Evolutionary conservation across 352 stramenopile species (phyloP).

Genomic region (Globisporangium orthogonon): DNA sequence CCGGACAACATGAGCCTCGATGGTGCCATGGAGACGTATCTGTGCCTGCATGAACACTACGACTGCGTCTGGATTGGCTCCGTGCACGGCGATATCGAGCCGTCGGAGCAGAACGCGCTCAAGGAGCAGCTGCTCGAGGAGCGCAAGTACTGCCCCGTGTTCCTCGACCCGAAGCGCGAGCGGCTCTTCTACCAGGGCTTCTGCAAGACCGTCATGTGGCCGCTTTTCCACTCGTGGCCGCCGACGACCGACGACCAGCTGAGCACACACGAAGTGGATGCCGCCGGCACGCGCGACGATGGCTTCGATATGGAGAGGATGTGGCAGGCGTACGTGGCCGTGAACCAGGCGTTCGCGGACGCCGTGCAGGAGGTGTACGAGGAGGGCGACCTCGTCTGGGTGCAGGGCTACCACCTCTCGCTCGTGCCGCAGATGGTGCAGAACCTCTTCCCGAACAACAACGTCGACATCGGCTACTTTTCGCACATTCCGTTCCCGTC

Average conservation of each 20-base stretch:
- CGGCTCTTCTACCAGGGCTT: conserved; percentile 88
- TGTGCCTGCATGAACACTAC: conserved; percentile 71
- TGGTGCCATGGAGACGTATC: conserved; percentile 70
- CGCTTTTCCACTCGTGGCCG: conserved; percentile 85
- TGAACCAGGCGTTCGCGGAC: conserved; percentile 84
- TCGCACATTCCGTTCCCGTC: conserved; percentile 90
- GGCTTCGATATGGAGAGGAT: conserved; percentile 75
- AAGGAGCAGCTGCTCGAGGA: conserved; percentile 82
- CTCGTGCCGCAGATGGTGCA: conserved; percentile 87
- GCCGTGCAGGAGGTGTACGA: conserved; percentile 85
- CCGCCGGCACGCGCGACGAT: conserved; percentile 32
- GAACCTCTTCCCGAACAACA: conserved; percentile 88
- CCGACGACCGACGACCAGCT: conserved; percentile 77
- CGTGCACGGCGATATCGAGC: conserved; percentile 74
- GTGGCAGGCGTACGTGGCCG: conserved; percentile 88
- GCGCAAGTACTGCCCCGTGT: conserved; percentile 90
- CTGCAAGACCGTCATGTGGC: conserved; percentile 90
- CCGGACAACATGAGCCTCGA: conserved; percentile 63
- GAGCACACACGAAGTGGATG: conserved; percentile 47
- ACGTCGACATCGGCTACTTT: conserved; percentile 83
- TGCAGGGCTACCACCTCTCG: conserved; percentile 90
- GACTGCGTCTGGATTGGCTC: conserved; percentile 84
- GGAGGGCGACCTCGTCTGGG: conserved; percentile 87
- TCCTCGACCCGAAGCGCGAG: conserved; percentile 81
- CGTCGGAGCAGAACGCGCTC: conserved; percentile 74